Evolutionary conservation across 805 yeast species (phyloP).

Genomic region (Wickerhamiella vanderwaltii): DNA sequence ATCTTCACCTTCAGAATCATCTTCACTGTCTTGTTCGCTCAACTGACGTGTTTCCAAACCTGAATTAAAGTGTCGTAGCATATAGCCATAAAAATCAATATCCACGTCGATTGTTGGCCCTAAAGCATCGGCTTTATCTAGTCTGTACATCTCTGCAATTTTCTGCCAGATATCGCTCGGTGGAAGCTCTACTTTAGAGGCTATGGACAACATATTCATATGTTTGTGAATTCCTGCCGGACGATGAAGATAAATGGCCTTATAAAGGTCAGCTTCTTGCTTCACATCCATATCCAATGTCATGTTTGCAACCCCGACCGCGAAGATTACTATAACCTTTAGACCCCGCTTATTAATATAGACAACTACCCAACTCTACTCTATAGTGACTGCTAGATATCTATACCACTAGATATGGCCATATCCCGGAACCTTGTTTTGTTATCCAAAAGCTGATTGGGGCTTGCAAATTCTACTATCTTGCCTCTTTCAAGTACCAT

Average conservation of each 20-base stretch:
- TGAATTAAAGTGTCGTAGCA: neutral
- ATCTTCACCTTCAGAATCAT: conserved; percentile 18
- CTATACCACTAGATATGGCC: neutral
- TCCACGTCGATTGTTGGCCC: conserved; percentile 25
- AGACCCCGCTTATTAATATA: neutral
- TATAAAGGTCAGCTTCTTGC: conserved; percentile 39
- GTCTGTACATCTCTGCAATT: conserved; percentile 41
- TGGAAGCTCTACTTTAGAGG: conserved; percentile 25
- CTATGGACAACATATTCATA: conserved; percentile 28
- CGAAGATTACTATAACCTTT: neutral
- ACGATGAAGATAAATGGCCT: conserved; percentile 50
- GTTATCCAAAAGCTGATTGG: neutral
- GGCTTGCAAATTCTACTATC: neutral
- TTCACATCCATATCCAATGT: conserved; percentile 4
- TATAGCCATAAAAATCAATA: conserved; percentile 1
- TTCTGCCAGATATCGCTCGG: conserved; percentile 47
- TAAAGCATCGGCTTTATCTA: conserved; percentile 44
- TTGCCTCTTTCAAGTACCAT: conserved; percentile 35
- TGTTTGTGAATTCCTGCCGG: conserved; percentile 48
- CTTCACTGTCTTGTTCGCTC: conserved; percentile 21
- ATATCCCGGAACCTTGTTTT: neutral
- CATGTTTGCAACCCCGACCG: neutral
- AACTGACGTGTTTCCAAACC: neutral
- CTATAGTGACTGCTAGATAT: neutral
- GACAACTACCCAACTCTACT: neutral